Conservation (phyloP, 2,329 filamentous ascomycete genomes). For the Colletotrichum sp. region DNA sequence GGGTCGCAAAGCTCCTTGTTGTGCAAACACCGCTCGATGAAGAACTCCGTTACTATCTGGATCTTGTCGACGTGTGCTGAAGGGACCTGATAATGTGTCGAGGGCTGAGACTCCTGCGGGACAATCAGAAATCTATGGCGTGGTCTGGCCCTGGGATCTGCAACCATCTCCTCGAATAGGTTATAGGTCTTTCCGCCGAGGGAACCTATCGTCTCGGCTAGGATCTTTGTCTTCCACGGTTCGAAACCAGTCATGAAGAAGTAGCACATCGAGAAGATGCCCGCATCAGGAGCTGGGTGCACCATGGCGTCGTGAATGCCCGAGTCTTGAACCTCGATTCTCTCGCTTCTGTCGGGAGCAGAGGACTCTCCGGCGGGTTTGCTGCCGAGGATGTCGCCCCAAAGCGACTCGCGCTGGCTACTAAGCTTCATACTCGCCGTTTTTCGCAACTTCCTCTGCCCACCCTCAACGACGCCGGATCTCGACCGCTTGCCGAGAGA, state of each 20-base stretch:
- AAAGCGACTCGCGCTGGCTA: constrained; percentile 82
- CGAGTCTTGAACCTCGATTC: constrained; percentile 30
- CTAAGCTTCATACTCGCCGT: constrained; percentile 85
- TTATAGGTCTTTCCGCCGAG: constrained; percentile 50
- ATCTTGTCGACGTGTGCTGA: constrained; percentile 43
- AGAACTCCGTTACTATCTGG: constrained; percentile 82
- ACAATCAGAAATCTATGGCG: constrained; percentile 57
- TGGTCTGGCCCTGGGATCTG: constrained; percentile 31
- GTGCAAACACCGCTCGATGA: constrained; percentile 87
- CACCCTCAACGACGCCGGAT: constrained; percentile 58
- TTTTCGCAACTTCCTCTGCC: constrained; percentile 82
- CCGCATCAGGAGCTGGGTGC: constrained; percentile 29
- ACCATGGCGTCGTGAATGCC: constrained; percentile 31
- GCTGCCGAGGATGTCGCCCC: constrained; percentile 81
- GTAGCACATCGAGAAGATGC: constrained; percentile 59
- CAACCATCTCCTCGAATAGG: constrained; percentile 46
- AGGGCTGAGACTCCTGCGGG: constrained; percentile 54
- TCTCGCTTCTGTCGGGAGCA: not conserved
- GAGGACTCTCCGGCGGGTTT: constrained; percentile 9
- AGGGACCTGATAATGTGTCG: constrained; percentile 43
- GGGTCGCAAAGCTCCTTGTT: constrained; percentile 75
- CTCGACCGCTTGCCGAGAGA: constrained; percentile 65
- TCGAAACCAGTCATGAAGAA: constrained; percentile 69
- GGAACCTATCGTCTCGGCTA: constrained; percentile 52
- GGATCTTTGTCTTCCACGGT: constrained; percentile 51